phyloP scores from a whole-genome alignment of 2,329 filamentous ascomycete species.

The Colletotrichum lentis region DNA sequence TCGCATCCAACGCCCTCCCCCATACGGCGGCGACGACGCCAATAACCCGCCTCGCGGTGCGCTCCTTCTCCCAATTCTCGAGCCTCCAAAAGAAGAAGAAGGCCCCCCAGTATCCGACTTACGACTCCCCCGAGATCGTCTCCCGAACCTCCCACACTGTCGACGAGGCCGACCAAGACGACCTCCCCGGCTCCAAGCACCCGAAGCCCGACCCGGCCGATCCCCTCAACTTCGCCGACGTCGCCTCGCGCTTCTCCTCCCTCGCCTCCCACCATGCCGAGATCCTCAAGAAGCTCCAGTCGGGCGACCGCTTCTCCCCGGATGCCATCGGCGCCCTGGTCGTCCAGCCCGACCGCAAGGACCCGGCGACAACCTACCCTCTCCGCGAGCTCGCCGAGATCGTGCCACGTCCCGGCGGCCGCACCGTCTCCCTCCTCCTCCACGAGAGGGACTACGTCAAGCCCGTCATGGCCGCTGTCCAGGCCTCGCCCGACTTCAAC shows the following conservation, averaged over 20 bases:
- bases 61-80: constrained; percentile 45
- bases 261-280: constrained; percentile 54
- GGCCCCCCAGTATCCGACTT: constrained; percentile 38
- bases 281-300: constrained; percentile 53
- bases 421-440: constrained; percentile 53
- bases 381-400: constrained; percentile 65
- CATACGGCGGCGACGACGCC: neutral
- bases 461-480: constrained; percentile 64
- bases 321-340: constrained; percentile 57
- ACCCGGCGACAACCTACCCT: constrained; percentile 50
- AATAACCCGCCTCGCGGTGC: constrained; percentile 26
- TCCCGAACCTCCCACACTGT: constrained; percentile 37
- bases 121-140: constrained; percentile 35
- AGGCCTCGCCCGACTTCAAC: constrained; percentile 63
- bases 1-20: constrained; percentile 5
- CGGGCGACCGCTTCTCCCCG: constrained; percentile 62
- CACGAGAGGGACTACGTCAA: constrained; percentile 57
- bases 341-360: constrained; percentile 48
- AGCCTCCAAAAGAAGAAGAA: constrained; percentile 51
- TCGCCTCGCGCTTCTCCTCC: constrained; percentile 54
- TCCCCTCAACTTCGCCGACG: constrained; percentile 59
- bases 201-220: constrained; percentile 51
- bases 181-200: constrained; percentile 38
- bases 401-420: constrained; percentile 55
- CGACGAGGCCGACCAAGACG: constrained; percentile 40